Percentiles rank a stretch among this genome's conserved stretches.
phyloP scores from a whole-genome alignment of 352 stramenopile species.

The Plasmopara viticola region DNA sequence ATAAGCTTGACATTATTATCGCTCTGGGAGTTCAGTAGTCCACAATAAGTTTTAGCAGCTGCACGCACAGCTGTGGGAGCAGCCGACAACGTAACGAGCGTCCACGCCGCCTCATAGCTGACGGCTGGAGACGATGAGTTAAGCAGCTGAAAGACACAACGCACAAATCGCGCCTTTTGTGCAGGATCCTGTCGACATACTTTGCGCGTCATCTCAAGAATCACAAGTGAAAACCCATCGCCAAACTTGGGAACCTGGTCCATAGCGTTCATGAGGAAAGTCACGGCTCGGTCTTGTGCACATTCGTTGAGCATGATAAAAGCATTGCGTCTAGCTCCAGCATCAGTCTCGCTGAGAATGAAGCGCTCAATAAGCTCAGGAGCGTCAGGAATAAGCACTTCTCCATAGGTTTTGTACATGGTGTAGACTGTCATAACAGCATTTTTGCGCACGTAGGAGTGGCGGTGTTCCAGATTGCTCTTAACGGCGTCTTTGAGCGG shows the following conservation, averaged over 20 bases:
- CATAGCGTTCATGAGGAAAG: conserved; percentile 96
- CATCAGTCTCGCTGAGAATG: conserved; percentile 93
- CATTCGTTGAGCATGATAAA: conserved; percentile 99
- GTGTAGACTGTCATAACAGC: conserved; percentile 97
- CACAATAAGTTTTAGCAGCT: conserved; percentile 95
- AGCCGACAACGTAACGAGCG: conserved; percentile 96
- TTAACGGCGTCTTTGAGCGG: conserved; percentile 90
- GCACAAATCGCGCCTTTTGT: conserved; percentile 99
- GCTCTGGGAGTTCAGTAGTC: conserved; percentile 96
- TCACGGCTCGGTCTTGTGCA: conserved; percentile 94
- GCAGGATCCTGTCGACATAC: conserved; percentile 96
- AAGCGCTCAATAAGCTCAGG: conserved; percentile 97
- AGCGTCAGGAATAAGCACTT: conserved; percentile 95
- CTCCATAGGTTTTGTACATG: conserved; percentile 95
- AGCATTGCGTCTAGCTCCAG: conserved; percentile 92
- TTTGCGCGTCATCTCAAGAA: conserved; percentile 98
- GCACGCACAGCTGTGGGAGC: conserved; percentile 96
- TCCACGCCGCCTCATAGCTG: conserved; percentile 99
- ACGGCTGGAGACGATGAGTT: conserved; percentile 87
- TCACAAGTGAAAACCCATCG: conserved; percentile 98
- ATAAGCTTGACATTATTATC: conserved; percentile 99
- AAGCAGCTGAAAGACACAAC: conserved; percentile 97
- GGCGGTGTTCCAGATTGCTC: conserved; percentile 96
- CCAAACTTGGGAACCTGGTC: conserved; percentile 93
- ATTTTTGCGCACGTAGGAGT: conserved; percentile 99